These are phyloP conservation scores for Coprinopsis sp. DNA, from an alignment of 768 basidiomycete genomes.

Conservation along the genomic window DNA sequence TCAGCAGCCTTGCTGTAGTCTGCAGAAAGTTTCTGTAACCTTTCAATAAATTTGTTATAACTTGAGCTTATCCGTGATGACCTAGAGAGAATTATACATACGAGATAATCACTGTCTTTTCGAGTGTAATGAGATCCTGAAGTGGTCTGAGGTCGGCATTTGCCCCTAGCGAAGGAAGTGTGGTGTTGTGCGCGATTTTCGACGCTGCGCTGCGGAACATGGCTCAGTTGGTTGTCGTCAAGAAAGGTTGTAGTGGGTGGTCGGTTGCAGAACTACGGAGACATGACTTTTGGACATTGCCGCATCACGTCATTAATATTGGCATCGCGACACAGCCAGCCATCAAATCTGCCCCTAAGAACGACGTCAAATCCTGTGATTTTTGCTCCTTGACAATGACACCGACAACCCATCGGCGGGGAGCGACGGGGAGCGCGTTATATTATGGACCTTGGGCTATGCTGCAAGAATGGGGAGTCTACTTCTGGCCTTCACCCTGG, in stretches of 20 bases:
- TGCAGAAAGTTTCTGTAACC: slow-evolving; percentile 58
- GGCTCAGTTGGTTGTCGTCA: not conserved
- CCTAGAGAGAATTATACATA: slow-evolving; percentile 27
- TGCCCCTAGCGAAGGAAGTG: slow-evolving; percentile 60
- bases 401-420: too few relatives aligned
- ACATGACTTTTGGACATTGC: not conserved
- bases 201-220: slow-evolving; percentile 81
- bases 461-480: too few relatives aligned
- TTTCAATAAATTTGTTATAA: slow-evolving; percentile 19
- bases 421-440: too few relatives aligned
- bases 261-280: slow-evolving; percentile 19
- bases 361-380: too few relatives aligned
- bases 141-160: slow-evolving; percentile 78
- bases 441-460: too few relatives aligned
- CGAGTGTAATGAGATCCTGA: slow-evolving; percentile 85
- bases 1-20: slow-evolving; percentile 71
- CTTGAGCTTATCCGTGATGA: not conserved
- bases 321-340: too few relatives aligned
- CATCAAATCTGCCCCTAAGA: too few relatives aligned
- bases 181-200: slow-evolving; percentile 86
- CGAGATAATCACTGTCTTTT: slow-evolving; percentile 78
- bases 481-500: too few relatives aligned
- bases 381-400: too few relatives aligned
- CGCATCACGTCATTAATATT: too few relatives aligned
- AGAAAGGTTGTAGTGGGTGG: too few relatives aligned